Evolutionary conservation across 305 asterid genomes (phyloP).

Genomic region (Plantago rigida): DNA sequence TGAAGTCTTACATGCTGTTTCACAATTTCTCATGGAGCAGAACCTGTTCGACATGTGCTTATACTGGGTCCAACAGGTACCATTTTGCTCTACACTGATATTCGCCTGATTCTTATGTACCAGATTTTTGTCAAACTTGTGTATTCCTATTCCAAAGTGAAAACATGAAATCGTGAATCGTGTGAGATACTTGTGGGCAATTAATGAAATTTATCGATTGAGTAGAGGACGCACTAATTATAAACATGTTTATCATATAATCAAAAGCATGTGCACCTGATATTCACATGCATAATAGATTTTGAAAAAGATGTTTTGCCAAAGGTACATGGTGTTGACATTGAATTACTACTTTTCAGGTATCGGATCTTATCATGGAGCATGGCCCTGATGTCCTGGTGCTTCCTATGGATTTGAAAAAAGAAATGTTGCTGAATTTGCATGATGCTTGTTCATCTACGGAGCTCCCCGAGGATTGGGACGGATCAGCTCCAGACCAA

Average conservation of each 20-base stretch:
- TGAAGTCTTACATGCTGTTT: conserved; percentile 64
- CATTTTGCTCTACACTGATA: conserved; percentile 14
- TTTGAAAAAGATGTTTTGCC: no score
- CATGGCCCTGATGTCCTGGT: conserved; percentile 60
- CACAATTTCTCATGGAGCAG: conserved; percentile 71
- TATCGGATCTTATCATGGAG: conserved; percentile 64
- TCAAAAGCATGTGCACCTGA: no score
- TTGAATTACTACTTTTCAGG: conserved; percentile 36
- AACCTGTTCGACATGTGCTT: conserved; percentile 68
- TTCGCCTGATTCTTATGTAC: not conserved
- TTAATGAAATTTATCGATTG: no score
- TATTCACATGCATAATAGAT: no score
- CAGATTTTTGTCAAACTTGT: conserved; percentile 1
- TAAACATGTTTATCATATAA: no score
- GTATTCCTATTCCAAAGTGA: not conserved
- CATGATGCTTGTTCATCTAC: conserved; percentile 55
- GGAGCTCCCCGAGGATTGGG: conserved; percentile 83
- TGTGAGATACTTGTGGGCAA: no score
- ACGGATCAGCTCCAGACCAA: conserved; percentile 77
- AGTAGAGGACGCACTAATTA: no score
- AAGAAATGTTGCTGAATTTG: conserved; percentile 67
- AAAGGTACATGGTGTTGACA: not conserved
- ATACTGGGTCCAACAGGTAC: conserved; percentile 94
- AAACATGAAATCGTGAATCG: not conserved
- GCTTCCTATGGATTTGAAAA: conserved; percentile 64